Conservation (phyloP, 2,329 filamentous ascomycete genomes). For the Alternaria hordeiaustralica region DNA sequence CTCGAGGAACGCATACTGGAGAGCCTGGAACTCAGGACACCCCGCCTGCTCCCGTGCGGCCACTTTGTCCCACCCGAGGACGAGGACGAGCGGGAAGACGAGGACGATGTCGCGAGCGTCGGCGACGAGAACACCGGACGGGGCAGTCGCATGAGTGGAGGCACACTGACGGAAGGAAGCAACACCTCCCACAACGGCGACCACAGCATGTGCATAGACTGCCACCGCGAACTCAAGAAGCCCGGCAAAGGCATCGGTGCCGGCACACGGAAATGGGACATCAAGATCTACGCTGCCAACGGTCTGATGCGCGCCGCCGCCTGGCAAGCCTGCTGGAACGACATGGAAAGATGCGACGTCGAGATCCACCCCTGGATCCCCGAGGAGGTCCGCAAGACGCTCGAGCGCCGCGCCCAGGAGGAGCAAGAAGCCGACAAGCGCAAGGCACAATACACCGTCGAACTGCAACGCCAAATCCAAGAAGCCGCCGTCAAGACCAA, state of each 20-base stretch:
- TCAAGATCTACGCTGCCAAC: conserved; percentile 94
- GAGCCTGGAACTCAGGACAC: conserved; percentile 73
- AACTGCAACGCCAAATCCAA: conserved; percentile 41
- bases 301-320: conserved; percentile 90
- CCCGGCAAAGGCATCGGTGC: conserved; percentile 44
- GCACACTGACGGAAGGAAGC: conserved; percentile 42
- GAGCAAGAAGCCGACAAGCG: conserved; percentile 42
- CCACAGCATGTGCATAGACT: conserved; percentile 58
- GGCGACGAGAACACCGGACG: conserved; percentile 39
- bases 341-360: conserved; percentile 98
- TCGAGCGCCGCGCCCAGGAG: conserved; percentile 61
- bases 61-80: conserved; percentile 66
- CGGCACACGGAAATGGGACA: conserved; percentile 67
- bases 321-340: conserved; percentile 92
- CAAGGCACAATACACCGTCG: conserved; percentile 38
- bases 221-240: conserved; percentile 49
- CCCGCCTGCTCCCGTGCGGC: conserved; percentile 75
- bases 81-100: conserved; percentile 49
- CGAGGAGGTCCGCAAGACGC: conserved; percentile 62
- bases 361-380: conserved; percentile 81
- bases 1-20: conserved; percentile 80
- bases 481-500: conserved; percentile 40
- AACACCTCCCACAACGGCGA: conserved; percentile 27
- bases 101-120: conserved; percentile 44
- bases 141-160: conserved; percentile 45